Base-by-base conservation (phyloP, 495 filamentous ascomycete species). In the Lophium mytilinum region DNA sequence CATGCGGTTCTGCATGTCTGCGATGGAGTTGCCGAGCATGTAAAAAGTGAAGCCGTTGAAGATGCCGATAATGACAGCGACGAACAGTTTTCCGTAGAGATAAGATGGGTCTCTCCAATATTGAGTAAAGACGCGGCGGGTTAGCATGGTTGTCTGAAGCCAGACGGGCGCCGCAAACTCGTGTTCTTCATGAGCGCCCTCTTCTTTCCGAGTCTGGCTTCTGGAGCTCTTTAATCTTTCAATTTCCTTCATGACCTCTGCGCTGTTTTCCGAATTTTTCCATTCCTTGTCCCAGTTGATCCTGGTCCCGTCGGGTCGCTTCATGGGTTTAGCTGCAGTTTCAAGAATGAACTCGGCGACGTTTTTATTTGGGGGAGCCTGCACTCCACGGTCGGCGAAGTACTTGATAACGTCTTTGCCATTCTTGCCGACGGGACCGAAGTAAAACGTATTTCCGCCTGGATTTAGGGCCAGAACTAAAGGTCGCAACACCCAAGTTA, bases 101-200 rank as follows among this genome's bases (percentile, higher is more conserved):
- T 95, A 96, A 0, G 78, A 79, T 1, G 89, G 90, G 10, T 82
- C 89, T 35, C 90, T 81, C 87, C 88, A 95, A 71, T 91, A 92
- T 66, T 94, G 87, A 66, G 89, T 74, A 71, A 92, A 89, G 58
- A 89, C 80, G 40, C 90, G 77, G 66, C 72, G 63, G 11, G 73
- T 74, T 41, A 82, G 79, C 37, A 71, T 66, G 46, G 51, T 63
- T 21, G 84, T 68, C 66, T 88, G 84, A 9, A 65, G 61, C 9
- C 57, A 39, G 56, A 72, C 67, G 0, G 84, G 77, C 3, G 85
- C 82, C 1, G 86, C 86, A 63, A 82, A 89, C 64, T 85, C 83
- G 45, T 76, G 68, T 50, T 79, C 72, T 35, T 65, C 45, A 14
- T 61, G 42, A 3, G 53, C 33, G 24, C 56, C 56, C 0, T 74